These are phyloP conservation scores for Chytriomyces confervae DNA, from an alignment of 192 early-diverging fungal genomes.

Conservation along the genomic window DNA sequence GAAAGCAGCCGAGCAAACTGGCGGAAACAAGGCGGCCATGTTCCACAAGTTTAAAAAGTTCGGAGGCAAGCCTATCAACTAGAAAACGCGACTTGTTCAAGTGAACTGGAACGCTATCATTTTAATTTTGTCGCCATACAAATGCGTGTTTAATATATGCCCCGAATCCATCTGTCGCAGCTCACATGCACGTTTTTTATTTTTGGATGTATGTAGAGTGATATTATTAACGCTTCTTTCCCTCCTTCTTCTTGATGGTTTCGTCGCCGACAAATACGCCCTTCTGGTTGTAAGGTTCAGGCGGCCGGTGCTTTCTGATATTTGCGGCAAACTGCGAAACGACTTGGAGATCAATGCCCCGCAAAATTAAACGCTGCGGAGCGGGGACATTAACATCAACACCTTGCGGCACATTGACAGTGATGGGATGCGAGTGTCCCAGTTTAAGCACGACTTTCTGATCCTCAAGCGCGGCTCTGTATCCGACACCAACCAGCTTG, in stretches of 20 bases:
- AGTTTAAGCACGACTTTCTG: conserved; percentile 66
- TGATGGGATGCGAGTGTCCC: conserved; percentile 86
- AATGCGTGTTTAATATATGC: neutral
- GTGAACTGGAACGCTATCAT: neutral
- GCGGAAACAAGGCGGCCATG: neutral
- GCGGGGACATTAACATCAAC: conserved; percentile 75
- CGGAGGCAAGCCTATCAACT: neutral
- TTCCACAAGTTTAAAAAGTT: conserved; percentile 32
- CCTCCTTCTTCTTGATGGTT: conserved; percentile 98
- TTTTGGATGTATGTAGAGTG: neutral
- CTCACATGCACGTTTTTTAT: neutral
- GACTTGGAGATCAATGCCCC: conserved; percentile 76
- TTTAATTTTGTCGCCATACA: neutral
- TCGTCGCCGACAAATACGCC: conserved; percentile 98
- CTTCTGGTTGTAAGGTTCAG: conserved; percentile 99
- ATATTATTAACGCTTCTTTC: conserved; percentile 76
- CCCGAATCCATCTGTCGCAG: neutral
- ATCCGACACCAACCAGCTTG: conserved; percentile 91
- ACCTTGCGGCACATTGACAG: conserved; percentile 79
- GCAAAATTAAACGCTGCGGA: conserved; percentile 85
- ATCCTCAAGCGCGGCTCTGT: conserved; percentile 83
- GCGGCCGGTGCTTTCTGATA: conserved; percentile 86
- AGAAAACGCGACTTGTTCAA: too few species aligned
- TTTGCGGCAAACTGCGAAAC: conserved; percentile 92
- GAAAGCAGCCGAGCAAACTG: neutral